A percentile compares a stretch with the other conserved stretches of the same genome.
phyloP scores from a whole-genome alignment of 192 early-diverging fungal species.

The Gaertneriomyces sp. region DNA sequence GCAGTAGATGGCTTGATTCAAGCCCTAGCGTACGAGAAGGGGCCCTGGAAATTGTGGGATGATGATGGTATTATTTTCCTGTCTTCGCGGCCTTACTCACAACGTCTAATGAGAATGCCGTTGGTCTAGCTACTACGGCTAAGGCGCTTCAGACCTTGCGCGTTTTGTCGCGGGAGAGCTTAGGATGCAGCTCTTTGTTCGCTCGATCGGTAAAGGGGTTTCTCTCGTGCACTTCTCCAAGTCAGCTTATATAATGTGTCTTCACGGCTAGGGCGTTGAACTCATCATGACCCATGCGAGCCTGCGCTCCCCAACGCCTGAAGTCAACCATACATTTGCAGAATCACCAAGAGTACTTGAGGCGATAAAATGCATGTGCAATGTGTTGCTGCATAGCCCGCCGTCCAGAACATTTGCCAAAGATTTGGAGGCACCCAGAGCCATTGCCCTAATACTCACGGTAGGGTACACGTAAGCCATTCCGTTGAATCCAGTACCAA shows the following conservation, averaged over 20 bases:
- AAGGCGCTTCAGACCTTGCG: slow-evolving; percentile 55
- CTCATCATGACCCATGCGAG: background rate
- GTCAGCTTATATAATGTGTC: background rate
- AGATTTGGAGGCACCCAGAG: slow-evolving; percentile 38
- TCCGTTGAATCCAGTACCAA: background rate
- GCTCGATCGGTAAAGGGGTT: slow-evolving; percentile 43
- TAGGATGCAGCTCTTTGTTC: slow-evolving; percentile 57
- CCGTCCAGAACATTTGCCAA: slow-evolving; percentile 44
- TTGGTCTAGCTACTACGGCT: slow-evolving; percentile 37
- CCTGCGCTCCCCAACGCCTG: slow-evolving; percentile 24
- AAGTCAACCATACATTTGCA: background rate
- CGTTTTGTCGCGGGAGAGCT: slow-evolving; percentile 53
- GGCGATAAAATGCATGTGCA: slow-evolving; percentile 68
- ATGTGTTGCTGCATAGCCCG: slow-evolving; percentile 57
- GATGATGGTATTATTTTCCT: background rate
- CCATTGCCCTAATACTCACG: slow-evolving; percentile 41
- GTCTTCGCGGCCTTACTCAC: background rate
- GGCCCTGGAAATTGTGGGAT: background rate
- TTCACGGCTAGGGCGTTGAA: slow-evolving; percentile 37
- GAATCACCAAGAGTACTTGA: slow-evolving; percentile 23
- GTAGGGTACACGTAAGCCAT: slow-evolving; percentile 26
- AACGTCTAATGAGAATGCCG: background rate
- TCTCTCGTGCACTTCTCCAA: background rate
- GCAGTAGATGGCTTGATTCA: slow-evolving; percentile 6
- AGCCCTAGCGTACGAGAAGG: background rate